Evolutionary conservation across 352 stramenopile genomes (phyloP), one percentile per base, ranked within the genome.

Genomic region (Globisporangium polare): DNA sequence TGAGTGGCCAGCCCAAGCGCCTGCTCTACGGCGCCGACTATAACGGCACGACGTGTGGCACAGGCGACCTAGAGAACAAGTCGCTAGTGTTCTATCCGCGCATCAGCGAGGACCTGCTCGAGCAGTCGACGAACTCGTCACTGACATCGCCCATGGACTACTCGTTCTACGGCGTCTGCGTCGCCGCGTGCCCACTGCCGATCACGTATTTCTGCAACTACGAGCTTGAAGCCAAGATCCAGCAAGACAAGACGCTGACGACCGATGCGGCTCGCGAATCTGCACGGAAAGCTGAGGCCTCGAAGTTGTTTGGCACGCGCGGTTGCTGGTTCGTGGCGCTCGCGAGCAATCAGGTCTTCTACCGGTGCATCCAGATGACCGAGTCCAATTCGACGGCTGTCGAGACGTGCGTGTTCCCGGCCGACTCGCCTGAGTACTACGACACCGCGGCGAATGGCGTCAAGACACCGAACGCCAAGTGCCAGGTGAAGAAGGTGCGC

Each of bases 131-230:
- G 12, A 71, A 81, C 53, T 73, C 68, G n/a, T 75, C 74, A n/a
- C 49, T 79, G 17, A 27, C 24, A 20, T 73, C 78, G 7, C 64
- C 74, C n/a, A 72, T 68, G 0, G 67, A 85, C 53, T 77, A 80
- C 31, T 75, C 73, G 0, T 94, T 92, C 57, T 93, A 88, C 53
- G 85, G 86, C 3, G 64, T 91, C 12, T 95, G 86, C 27, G 85
- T 94, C 1, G 37, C 63, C 2, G 60, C 26, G 2, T 95, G 85
- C 58, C 86, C 85, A 0, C n/a, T 29, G 6, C 54, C 59, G 15
- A 67, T 61, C 24, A 74, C 71, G 2, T 91, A 88, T 60, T 79
- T 95, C 24, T 95, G 86, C 67, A 85, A 87, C 58, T 89, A 94
- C 58, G 65, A 94, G 42, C 79, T 74, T 31, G 84, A 92, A 65